Percentiles rank a stretch among this genome's conserved stretches.
phyloP scores from a whole-genome alignment of 192 early-diverging fungal species.

The Coemansia sp. region DNA sequence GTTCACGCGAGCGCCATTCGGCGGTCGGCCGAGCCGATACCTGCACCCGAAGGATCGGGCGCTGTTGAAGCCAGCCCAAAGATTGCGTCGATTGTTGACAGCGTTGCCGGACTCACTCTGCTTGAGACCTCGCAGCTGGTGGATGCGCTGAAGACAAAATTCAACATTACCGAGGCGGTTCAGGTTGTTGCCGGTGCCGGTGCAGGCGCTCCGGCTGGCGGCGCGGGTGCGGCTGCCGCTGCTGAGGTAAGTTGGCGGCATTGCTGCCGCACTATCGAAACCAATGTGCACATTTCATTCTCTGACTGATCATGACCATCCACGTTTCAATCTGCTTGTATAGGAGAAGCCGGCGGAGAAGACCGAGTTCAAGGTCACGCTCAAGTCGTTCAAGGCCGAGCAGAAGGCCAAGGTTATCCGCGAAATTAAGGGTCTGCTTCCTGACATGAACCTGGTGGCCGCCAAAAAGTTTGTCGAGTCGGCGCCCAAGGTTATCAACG shows the following conservation, averaged over 20 bases:
- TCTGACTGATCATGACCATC: not conserved
- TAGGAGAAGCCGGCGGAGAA: conserved; percentile 89
- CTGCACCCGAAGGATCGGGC: conserved; percentile 58
- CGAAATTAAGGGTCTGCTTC: conserved; percentile 92
- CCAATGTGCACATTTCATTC: no score
- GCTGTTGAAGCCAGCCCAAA: conserved; percentile 56
- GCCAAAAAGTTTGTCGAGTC: conserved; percentile 99
- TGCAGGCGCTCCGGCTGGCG: conserved; percentile 54
- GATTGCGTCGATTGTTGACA: conserved; percentile 79
- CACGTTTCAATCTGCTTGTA: conserved; percentile 17
- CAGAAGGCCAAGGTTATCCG: conserved; percentile 97
- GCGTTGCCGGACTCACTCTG: conserved; percentile 87
- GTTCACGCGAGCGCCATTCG: conserved; percentile 40
- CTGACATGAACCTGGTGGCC: conserved; percentile 93
- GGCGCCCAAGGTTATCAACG: conserved; percentile 94
- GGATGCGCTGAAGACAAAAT: conserved; percentile 69
- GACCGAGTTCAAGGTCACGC: conserved; percentile 92
- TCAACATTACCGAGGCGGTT: conserved; percentile 94
- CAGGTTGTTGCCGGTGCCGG: conserved; percentile 68
- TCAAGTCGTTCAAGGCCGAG: conserved; percentile 91
- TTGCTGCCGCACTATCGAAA: not conserved
- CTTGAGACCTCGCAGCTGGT: conserved; percentile 92
- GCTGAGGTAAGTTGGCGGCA: conserved; percentile 49
- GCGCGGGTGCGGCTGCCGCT: conserved; percentile 65
- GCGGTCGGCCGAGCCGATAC: conserved; percentile 55